Evolutionary conservation across 2,329 filamentous ascomycete genomes (phyloP).

Genomic region (Didymosphaeria variabile): DNA sequence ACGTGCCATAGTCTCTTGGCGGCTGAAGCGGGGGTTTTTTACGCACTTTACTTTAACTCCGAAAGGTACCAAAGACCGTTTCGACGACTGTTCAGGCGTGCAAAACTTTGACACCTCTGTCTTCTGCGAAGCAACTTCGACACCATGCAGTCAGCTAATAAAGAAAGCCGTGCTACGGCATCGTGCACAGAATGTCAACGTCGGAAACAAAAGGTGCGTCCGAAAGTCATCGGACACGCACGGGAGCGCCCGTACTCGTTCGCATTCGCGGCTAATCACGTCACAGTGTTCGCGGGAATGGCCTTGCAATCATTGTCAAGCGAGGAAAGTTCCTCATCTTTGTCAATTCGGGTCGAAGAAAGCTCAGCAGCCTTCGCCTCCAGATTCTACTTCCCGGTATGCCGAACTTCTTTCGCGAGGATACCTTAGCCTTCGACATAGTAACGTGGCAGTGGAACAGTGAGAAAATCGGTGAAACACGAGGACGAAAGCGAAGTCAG

Average conservation of each 20-base stretch:
- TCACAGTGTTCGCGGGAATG: constrained; percentile 59
- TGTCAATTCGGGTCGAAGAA: constrained; percentile 56
- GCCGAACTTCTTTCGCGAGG: constrained; percentile 14
- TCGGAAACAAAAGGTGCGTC: constrained; percentile 60
- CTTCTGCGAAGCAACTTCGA: neutral
- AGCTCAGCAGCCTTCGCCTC: constrained; percentile 28
- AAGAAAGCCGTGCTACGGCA: constrained; percentile 34
- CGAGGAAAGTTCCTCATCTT: constrained; percentile 58
- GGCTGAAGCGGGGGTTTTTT: neutral
- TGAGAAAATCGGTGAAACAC: constrained; percentile 24
- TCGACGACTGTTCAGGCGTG: constrained; percentile 2
- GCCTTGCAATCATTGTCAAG: constrained; percentile 61
- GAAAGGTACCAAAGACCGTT: neutral
- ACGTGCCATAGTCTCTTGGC: constrained; percentile 7
- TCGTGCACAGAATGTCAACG: constrained; percentile 61
- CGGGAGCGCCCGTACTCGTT: constrained; percentile 6
- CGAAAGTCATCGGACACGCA: constrained; percentile 16
- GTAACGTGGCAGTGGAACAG: constrained; percentile 23
- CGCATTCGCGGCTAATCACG: constrained; percentile 25
- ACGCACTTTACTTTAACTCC: constrained; percentile 14
- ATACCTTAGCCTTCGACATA: constrained; percentile 8
- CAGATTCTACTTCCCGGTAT: constrained; percentile 31
- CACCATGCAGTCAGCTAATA: constrained; percentile 32
- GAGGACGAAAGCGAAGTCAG: constrained; percentile 34
- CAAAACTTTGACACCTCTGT: neutral